A percentile compares a stretch with the other conserved stretches of the same genome.
Evolutionary conservation across 1,139 yeast genomes (phyloP).

Genomic region (Ogataea hybrid): DNA sequence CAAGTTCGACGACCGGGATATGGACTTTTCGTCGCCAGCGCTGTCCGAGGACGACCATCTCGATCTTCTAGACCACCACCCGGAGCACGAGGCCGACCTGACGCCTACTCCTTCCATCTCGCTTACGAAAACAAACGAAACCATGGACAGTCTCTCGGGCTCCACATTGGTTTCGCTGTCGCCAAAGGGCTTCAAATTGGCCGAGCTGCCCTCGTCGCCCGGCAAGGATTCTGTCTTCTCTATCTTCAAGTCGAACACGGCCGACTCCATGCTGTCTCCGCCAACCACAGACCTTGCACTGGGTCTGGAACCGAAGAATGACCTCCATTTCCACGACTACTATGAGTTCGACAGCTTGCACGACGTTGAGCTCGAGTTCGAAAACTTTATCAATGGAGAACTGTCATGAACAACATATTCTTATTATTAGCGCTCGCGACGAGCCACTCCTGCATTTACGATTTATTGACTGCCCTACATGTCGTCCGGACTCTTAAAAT

Average conservation of each 20-base stretch:
- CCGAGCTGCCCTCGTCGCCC: slow-evolving; percentile 19
- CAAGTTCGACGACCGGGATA: slow-evolving; percentile 15
- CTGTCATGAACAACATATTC: slow-evolving; percentile 10
- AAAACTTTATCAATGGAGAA: slow-evolving; percentile 29
- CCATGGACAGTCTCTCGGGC: slow-evolving; percentile 20
- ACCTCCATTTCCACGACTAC: slow-evolving; percentile 16
- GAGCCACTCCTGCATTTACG: slow-evolving; percentile 7
- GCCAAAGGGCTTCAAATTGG: slow-evolving; percentile 19
- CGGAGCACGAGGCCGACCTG: slow-evolving; percentile 10
- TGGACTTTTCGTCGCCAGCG: slow-evolving; percentile 16
- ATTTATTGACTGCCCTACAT: neutral
- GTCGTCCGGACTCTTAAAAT: neutral
- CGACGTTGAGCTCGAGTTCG: slow-evolving; percentile 30
- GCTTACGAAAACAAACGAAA: slow-evolving; percentile 18
- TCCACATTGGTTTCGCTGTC: slow-evolving; percentile 21
- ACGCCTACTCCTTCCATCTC: slow-evolving; percentile 18
- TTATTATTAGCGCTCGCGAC: slow-evolving; percentile 5
- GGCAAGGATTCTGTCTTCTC: slow-evolving; percentile 11
- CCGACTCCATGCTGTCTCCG: slow-evolving; percentile 13
- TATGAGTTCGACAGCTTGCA: slow-evolving; percentile 17
- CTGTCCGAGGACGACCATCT: slow-evolving; percentile 17
- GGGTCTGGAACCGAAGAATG: slow-evolving; percentile 9
- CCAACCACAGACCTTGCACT: slow-evolving; percentile 6
- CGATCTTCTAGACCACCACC: slow-evolving; percentile 6
- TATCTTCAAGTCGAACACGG: slow-evolving; percentile 11